Evolutionary conservation across 257 asterid genomes (phyloP).

Genomic region (Capsicum rhomboideum): DNA sequence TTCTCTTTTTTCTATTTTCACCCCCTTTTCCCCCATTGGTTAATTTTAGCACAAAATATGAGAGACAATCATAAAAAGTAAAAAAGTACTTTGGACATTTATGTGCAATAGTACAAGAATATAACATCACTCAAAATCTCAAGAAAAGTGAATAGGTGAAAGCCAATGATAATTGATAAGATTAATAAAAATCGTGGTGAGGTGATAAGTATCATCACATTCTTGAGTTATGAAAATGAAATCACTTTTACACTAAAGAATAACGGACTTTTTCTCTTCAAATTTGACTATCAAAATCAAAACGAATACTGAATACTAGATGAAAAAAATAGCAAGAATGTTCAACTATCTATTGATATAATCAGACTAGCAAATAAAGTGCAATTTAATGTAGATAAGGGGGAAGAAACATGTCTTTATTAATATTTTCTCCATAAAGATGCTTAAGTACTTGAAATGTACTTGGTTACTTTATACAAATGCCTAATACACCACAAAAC

Average conservation of each 20-base stretch:
- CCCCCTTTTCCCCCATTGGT: background rate
- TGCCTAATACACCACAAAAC: background rate
- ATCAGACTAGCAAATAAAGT: background rate
- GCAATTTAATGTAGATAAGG: background rate
- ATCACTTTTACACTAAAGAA: too few species aligned
- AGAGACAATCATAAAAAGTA: background rate
- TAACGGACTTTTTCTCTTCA: too few species aligned
- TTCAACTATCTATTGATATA: background rate
- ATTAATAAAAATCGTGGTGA: background rate
- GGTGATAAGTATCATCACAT: background rate
- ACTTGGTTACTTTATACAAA: conserved; percentile 13
- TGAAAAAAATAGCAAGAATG: background rate
- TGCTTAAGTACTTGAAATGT: conserved; percentile 3
- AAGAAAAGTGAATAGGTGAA: background rate
- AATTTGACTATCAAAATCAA: background rate
- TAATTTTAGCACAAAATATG: background rate
- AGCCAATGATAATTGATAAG: background rate
- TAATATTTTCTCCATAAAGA: conserved; percentile 11
- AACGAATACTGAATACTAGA: background rate
- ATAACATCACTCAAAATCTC: background rate
- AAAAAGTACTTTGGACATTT: background rate
- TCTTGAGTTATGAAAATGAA: background rate
- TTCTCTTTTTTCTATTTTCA: conserved; percentile 10
- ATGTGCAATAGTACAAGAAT: background rate
- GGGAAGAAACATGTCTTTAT: background rate